These are phyloP conservation scores for Telfairia occidentalis DNA, from an alignment of 331 rosid species.

Conservation along the genomic window DNA sequence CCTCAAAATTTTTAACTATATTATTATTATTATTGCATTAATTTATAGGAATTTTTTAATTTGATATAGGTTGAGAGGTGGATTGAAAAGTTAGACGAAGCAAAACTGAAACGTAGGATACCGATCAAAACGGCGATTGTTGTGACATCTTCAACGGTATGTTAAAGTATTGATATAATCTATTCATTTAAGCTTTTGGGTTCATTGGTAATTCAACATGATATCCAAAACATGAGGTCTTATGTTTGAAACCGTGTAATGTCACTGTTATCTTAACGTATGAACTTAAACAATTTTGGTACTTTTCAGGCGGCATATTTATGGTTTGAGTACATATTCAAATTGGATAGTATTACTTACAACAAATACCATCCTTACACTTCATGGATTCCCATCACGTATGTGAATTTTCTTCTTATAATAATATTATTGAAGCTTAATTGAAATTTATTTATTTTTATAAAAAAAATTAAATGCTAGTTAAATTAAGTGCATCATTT, in stretches of 20 bases:
- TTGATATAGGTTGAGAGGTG: constrained; percentile 86
- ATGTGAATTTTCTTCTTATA: constrained; percentile 25
- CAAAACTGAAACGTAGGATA: constrained; percentile 57
- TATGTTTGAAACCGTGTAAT: too few relatives aligned
- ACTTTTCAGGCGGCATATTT: constrained; percentile 63
- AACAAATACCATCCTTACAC: constrained; percentile 92
- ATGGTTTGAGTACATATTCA: constrained; percentile 79
- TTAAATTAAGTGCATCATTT: constrained; percentile 13
- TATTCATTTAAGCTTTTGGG: too few relatives aligned
- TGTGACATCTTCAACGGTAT: constrained; percentile 45
- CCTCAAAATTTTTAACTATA: neutral
- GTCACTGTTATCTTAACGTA: too few relatives aligned
- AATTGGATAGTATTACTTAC: constrained; percentile 77
- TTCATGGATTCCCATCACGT: constrained; percentile 99
- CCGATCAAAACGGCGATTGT: constrained; percentile 61
- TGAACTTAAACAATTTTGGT: too few relatives aligned
- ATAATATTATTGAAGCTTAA: neutral
- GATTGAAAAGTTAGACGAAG: constrained; percentile 97
- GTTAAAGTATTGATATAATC: too few relatives aligned
- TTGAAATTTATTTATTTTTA: too few relatives aligned
- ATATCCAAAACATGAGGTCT: too few relatives aligned
- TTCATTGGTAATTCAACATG: too few relatives aligned
- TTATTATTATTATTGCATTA: too few relatives aligned
- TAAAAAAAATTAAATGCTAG: too few relatives aligned
- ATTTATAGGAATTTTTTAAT: too few relatives aligned